Evolutionary conservation across 257 asterid genomes (phyloP).

Genomic region (Gentiana macrophylla): DNA sequence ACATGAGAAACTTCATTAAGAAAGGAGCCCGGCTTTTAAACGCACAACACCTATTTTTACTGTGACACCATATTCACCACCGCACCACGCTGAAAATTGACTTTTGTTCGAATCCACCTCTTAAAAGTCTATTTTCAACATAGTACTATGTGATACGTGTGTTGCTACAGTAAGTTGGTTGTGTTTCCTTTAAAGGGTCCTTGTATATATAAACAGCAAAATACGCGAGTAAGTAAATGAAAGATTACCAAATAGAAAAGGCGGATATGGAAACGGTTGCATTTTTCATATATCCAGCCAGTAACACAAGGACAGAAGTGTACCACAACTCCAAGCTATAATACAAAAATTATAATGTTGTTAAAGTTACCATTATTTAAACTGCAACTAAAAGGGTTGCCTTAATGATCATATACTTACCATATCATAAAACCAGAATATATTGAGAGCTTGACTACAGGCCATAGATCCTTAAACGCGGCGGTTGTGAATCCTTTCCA

Average conservation of each 20-base stretch:
- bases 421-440: constrained; percentile 84
- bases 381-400: too few relatives aligned
- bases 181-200: too few relatives aligned
- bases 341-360: constrained; percentile 1
- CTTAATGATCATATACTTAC: constrained; percentile 22
- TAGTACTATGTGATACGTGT: background rate
- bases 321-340: constrained; percentile 84
- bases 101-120: too few relatives aligned
- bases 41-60: too few relatives aligned
- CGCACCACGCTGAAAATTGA: too few relatives aligned
- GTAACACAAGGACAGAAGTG: constrained; percentile 65
- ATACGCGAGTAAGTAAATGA: background rate
- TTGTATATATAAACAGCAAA: background rate
- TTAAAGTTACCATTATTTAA: too few relatives aligned
- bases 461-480: constrained; percentile 60
- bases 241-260: constrained; percentile 69
- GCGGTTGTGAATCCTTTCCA: constrained; percentile 71
- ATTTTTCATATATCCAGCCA: constrained; percentile 82
- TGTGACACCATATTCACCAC: too few relatives aligned
- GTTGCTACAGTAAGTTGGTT: too few relatives aligned
- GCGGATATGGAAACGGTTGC: constrained; percentile 83
- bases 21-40: background rate
- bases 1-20: constrained; percentile 5
- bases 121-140: too few relatives aligned
- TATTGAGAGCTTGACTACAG: constrained; percentile 73